Evolutionary conservation across 106 monocot genomes (phyloP).

Genomic region (Dioscorea dumetorum): DNA sequence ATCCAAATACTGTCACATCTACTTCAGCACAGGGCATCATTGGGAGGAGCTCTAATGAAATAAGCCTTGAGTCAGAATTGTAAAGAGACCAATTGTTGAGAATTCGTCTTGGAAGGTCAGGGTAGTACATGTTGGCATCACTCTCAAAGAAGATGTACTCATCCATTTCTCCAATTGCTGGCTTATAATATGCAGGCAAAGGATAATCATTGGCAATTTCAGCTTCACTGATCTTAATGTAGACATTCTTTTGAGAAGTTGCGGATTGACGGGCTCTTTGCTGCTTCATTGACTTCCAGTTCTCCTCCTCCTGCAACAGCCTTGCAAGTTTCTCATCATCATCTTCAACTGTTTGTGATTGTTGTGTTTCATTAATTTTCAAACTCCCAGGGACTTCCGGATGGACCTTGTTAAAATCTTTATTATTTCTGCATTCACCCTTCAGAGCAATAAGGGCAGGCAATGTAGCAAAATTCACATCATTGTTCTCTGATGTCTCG

Average conservation of each 20-base stretch:
- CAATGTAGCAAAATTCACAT: constrained; percentile 35
- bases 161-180: constrained; percentile 74
- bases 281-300: constrained; percentile 74
- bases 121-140: constrained; percentile 39
- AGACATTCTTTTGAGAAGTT: constrained; percentile 47
- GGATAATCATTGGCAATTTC: constrained; percentile 99
- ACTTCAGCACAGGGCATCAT: constrained; percentile 90
- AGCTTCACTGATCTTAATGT: constrained; percentile 91
- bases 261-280: constrained; percentile 19
- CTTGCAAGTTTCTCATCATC: constrained; percentile 88
- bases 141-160: constrained; percentile 81
- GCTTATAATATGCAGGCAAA: constrained; percentile 87
- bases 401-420: constrained; percentile 8
- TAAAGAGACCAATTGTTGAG: constrained; percentile 87
- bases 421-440: constrained; percentile 60
- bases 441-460: constrained; percentile 73
- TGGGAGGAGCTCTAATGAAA: constrained; percentile 85
- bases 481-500: constrained; percentile 32
- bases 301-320: constrained; percentile 86
- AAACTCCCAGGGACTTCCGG: constrained; percentile 26
- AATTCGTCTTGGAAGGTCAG: constrained; percentile 77
- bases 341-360: constrained; percentile 34
- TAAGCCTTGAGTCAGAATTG: constrained; percentile 91
- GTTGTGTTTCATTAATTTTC: constrained; percentile 54
- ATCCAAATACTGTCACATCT: constrained; percentile 85